Percentiles rank a stretch among this genome's conserved stretches.
Evolutionary conservation across 1,139 yeast species (phyloP).

Genomic region (Nakaseomyces sp.): DNA sequence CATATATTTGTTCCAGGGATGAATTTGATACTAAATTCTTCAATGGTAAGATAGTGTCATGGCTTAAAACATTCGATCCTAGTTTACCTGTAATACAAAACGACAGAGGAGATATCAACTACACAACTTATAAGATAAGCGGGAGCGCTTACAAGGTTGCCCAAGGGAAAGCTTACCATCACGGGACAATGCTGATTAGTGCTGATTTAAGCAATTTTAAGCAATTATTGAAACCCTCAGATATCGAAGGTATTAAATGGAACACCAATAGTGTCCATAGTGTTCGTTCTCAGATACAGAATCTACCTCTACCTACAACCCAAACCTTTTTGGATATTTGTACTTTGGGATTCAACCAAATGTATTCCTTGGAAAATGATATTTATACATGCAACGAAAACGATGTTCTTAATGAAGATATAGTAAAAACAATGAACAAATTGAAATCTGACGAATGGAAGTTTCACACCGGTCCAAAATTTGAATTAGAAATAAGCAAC

Average conservation of each 20-base stretch:
- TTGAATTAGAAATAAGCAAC: slow-evolving; percentile 16
- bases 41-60: slow-evolving; percentile 44
- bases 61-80: slow-evolving; percentile 38
- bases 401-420: slow-evolving; percentile 18
- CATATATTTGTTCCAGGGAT: slow-evolving; percentile 63
- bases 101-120: slow-evolving; percentile 67
- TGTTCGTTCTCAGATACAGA: slow-evolving; percentile 68
- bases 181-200: slow-evolving; percentile 85
- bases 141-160: slow-evolving; percentile 89
- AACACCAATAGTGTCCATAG: slow-evolving; percentile 63
- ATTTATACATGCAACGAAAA: slow-evolving; percentile 23
- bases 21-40: slow-evolving; percentile 59
- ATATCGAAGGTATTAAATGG: slow-evolving; percentile 38
- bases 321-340: slow-evolving; percentile 22
- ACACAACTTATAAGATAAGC: slow-evolving; percentile 51
- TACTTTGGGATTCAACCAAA: slow-evolving; percentile 18
- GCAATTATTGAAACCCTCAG: slow-evolving; percentile 46
- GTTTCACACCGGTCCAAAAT: slow-evolving; percentile 25
- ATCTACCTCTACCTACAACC: slow-evolving; percentile 36
- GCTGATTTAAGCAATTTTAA: slow-evolving; percentile 54
- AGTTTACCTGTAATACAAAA: slow-evolving; percentile 37
- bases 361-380: slow-evolving; percentile 8
- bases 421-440: slow-evolving; percentile 15
- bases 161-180: slow-evolving; percentile 80
- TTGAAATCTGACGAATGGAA: slow-evolving; percentile 26